A percentile compares a stretch with the other conserved stretches of the same genome.
phyloP scores from a whole-genome alignment of 805 yeast species.

The Candida montana region DNA sequence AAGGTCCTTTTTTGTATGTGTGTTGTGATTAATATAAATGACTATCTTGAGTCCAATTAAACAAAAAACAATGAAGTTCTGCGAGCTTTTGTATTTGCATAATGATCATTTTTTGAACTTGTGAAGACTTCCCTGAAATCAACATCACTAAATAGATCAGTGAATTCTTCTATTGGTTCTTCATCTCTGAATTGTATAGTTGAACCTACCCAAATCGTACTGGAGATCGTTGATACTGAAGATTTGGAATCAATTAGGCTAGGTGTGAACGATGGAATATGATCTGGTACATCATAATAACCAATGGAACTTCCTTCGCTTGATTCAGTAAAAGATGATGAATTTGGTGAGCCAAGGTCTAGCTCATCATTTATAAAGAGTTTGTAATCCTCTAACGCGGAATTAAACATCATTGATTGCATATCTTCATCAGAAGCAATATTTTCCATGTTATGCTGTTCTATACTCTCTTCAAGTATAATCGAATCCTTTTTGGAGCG shows the following conservation, averaged over 20 bases:
- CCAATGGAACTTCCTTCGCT: neutral
- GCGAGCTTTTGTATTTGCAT: slow-evolving; percentile 1
- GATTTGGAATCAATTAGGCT: slow-evolving; percentile 13
- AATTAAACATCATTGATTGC: slow-evolving; percentile 3
- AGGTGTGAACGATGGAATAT: slow-evolving; percentile 15
- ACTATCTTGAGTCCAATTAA: too few species aligned
- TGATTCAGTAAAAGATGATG: neutral
- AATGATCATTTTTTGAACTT: slow-evolving; percentile 3
- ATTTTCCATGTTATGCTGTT: neutral
- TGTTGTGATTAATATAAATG: too few species aligned
- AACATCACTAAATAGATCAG: slow-evolving; percentile 13
- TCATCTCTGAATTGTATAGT: slow-evolving; percentile 6
- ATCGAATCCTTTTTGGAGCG: neutral
- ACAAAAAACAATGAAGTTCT: slow-evolving; percentile 21
- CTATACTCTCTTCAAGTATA: neutral
- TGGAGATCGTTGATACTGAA: slow-evolving; percentile 16
- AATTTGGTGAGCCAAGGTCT: neutral
- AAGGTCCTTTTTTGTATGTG: too few species aligned
- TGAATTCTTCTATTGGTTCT: neutral
- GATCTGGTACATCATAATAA: neutral
- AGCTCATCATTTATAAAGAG: slow-evolving; percentile 12
- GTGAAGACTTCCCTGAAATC: slow-evolving; percentile 13
- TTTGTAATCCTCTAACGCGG: slow-evolving; percentile 21
- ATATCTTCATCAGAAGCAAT: slow-evolving; percentile 2
- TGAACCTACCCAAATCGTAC: slow-evolving; percentile 23